Base-by-base conservation (phyloP, 2,329 filamentous ascomycete genomes). In the Aspergillus awamori region DNA sequence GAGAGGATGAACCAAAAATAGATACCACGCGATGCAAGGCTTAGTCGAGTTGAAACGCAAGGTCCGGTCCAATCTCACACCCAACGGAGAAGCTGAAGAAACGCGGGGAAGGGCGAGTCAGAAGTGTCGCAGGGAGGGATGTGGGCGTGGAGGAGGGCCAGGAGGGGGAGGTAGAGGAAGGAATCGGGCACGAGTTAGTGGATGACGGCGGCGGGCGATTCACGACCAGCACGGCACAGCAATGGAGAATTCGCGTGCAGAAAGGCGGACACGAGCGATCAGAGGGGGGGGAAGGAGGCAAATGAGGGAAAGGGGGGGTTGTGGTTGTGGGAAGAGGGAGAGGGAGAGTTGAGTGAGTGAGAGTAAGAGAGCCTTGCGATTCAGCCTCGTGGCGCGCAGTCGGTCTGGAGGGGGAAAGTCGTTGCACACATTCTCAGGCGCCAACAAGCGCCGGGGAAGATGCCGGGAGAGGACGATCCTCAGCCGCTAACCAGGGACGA, bases 11-110 rank as follows among this genome's bases (percentile, higher is more conserved):
- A 63, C 67, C 62, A 61, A 62, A 64, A 58, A 68, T 67, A 68
- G 67, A 68, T 61, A 52, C 67, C 60, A 65, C 63, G 63, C 63
- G 65, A 62, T 59, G 56, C 53, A 63, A 64, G 65, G 61, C 63
- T 61, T 49, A 61, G 58, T 53, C 39, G 41, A 33, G 5, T 58
- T 49, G 41, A 49, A 36, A 60, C 53, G 58, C 56, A 60, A 58
- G 39, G 47, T 63, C 59, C 63, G 55, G 54, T 53, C 33, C 57
- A 28, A 60, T 60, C 57, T 57, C 47, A 49, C 53, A 51, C 52
- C 54, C 53, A 45, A 58, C 20, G 49, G 38, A 58, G 49, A 43
- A 52, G 52, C 20, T 53, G 26, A 59, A 45, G 22, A 28, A 48
- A 53, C 49, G 53, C 48, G 63, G 60, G 58, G 62, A 61, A 43